Base-by-base conservation (phyloP, 345 rosid genomes). In the Firmiana major region DNA sequence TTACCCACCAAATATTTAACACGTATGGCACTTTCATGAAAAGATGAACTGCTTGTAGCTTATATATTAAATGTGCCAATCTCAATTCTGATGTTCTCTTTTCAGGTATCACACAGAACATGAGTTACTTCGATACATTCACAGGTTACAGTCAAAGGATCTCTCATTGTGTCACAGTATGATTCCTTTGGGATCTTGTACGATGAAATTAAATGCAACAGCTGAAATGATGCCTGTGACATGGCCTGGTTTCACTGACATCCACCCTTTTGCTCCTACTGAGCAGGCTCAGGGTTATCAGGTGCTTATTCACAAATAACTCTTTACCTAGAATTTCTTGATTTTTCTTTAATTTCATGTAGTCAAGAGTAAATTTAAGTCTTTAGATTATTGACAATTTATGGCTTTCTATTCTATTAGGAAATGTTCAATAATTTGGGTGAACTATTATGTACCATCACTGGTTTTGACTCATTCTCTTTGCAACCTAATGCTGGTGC, bases 401-500 rank as follows among this genome's bases (percentile, higher is more conserved):
- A 42, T 74, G 64, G 51, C 78, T 59, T 40, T 73, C 62, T 79
- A 21, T 74, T 85, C 77, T 70, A 72, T 53, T 62, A 96, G 99
- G 99, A 96, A 91, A 93, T 96, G 99, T 96, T 96, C 84, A 63
- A 83, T 57, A 79, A 90, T 81, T 83, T 96, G 91, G 99, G 99
- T 62, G 87, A 92, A 6, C 86, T 90, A 55, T 80, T 96, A 81
- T 92, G 99, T 84, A 84, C 90, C 53, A 85, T 96, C 81, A 93
- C 99, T 68, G 99, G 99, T 46, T 96, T 96, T 77, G 95, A 96
- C 80, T 93, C 99, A 57, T 90, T 96, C 94, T 96, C 99, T 28
- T 83, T 96, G 86, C 99, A 96, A 89, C 99, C 99, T 42, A 96
- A 96, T 86, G 97, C 99, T 66, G 98, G 98, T 84, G 97, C 97